Evolutionary conservation across 1,139 yeast species (phyloP).

Genomic region (Pichia cactophila): DNA sequence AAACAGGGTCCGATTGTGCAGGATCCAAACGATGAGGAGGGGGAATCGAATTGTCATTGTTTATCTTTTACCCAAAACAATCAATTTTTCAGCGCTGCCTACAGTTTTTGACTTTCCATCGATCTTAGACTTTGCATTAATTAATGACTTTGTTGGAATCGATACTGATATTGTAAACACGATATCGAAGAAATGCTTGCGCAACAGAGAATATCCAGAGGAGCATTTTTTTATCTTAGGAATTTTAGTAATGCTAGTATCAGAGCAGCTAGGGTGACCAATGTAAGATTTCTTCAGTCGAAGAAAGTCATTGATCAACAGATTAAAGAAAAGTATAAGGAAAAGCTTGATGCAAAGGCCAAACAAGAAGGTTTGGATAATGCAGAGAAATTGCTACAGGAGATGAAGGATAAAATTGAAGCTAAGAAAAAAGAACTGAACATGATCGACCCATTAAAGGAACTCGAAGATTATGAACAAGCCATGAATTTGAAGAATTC

Average conservation of each 20-base stretch:
- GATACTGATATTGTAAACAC: background rate
- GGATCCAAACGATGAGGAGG: background rate
- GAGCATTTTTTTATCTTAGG: background rate
- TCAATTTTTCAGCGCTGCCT: background rate
- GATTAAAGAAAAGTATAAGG: conserved; percentile 33
- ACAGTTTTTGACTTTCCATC: background rate
- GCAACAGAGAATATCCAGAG: no score
- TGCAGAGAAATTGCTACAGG: conserved; percentile 56
- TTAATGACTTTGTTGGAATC: no score
- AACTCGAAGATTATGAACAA: conserved; percentile 52
- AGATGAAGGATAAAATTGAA: conserved; percentile 55
- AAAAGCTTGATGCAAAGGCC: conserved; percentile 43
- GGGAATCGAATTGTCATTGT: background rate
- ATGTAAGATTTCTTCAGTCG: conserved; percentile 30
- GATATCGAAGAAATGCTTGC: background rate
- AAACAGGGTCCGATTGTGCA: background rate
- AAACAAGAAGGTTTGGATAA: conserved; percentile 38
- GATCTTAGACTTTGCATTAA: no score
- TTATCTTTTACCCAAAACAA: conserved; percentile 1
- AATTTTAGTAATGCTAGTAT: background rate
- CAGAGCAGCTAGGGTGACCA: conserved; percentile 18
- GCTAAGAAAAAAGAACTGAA: conserved; percentile 48
- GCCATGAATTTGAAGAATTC: conserved; percentile 29
- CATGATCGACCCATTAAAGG: conserved; percentile 63
- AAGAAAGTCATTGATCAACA: conserved; percentile 33